Evolutionary conservation across 805 yeast species (phyloP).

Genomic region (Candida railenensis): DNA sequence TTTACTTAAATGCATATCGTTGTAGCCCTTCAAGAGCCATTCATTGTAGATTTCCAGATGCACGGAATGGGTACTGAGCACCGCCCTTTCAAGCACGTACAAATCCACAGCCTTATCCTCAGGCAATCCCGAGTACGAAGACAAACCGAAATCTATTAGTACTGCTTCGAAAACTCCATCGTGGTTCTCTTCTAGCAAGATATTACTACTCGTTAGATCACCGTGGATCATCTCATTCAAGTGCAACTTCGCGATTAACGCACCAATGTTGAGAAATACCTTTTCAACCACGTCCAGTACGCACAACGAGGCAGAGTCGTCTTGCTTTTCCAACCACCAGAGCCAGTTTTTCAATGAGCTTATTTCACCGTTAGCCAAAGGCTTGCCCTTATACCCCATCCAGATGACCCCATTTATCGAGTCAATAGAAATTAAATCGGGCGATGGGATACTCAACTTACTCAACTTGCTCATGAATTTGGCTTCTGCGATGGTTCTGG

Average conservation of each 20-base stretch:
- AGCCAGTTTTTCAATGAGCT: slow-evolving; percentile 73
- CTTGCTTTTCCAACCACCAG: slow-evolving; percentile 53
- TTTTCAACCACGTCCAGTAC: slow-evolving; percentile 36
- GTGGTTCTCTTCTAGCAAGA: slow-evolving; percentile 45
- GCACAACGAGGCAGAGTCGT: slow-evolving; percentile 17
- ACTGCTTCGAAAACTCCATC: slow-evolving; percentile 39
- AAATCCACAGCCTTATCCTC: slow-evolving; percentile 98
- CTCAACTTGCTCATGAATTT: slow-evolving; percentile 62
- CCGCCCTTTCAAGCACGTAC: slow-evolving; percentile 90
- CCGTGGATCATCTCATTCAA: slow-evolving; percentile 83
- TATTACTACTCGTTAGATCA: slow-evolving; percentile 88
- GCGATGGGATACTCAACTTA: slow-evolving; percentile 63
- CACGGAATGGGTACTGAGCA: slow-evolving; percentile 84
- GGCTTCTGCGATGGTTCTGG: slow-evolving; percentile 82
- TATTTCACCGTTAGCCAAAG: slow-evolving; percentile 47
- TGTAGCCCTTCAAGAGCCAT: slow-evolving; percentile 76
- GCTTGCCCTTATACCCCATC: slow-evolving; percentile 78
- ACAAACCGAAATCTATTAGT: slow-evolving; percentile 89
- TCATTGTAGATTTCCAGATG: slow-evolving; percentile 60
- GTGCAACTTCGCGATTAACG: slow-evolving; percentile 69
- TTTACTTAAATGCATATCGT: slow-evolving; percentile 29
- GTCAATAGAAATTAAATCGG: slow-evolving; percentile 75
- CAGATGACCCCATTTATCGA: slow-evolving; percentile 75
- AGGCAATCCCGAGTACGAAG: slow-evolving; percentile 67
- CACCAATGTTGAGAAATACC: slow-evolving; percentile 58